Conservation (phyloP, 2,329 filamentous ascomycete species). For the Onygenales sp. region DNA sequence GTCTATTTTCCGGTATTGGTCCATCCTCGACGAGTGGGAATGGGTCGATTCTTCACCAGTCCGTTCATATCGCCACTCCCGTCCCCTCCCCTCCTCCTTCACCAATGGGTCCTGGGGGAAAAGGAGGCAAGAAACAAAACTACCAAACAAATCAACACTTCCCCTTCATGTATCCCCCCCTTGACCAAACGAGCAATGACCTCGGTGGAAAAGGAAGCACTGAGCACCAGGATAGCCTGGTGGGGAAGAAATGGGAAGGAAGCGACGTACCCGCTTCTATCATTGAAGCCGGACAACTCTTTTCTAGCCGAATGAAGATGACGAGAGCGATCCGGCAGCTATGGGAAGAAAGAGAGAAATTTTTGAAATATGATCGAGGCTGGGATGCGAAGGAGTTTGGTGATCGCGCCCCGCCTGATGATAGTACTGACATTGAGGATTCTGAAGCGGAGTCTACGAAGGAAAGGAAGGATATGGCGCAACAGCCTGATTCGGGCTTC, state of each 20-base stretch:
- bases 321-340: constrained; percentile 84
- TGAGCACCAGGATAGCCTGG: constrained; percentile 51
- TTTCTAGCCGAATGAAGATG: constrained; percentile 82
- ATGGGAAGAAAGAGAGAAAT: constrained; percentile 87
- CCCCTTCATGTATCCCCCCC: constrained; percentile 89
- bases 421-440: constrained; percentile 20
- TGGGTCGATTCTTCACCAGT: constrained; percentile 80
- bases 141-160: constrained; percentile 99
- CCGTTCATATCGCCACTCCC: constrained; percentile 96
- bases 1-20: constrained; percentile 49
- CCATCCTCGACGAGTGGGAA: constrained; percentile 36
- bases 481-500: constrained; percentile 6
- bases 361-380: constrained; percentile 83
- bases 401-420: constrained; percentile 31
- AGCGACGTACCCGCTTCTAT: constrained; percentile 89
- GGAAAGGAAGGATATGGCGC: not conserved
- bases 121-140: constrained; percentile 96
- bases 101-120: constrained; percentile 70
- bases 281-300: constrained; percentile 85
- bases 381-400: constrained; percentile 53
- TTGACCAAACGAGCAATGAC: constrained; percentile 80
- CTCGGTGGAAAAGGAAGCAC: constrained; percentile 82
- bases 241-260: constrained; percentile 75
- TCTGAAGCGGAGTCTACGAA: constrained; percentile 9
- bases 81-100: constrained; percentile 93